Base-by-base conservation (phyloP, 2,329 filamentous ascomycete genomes). In the Curvularia hawaiiensis region DNA sequence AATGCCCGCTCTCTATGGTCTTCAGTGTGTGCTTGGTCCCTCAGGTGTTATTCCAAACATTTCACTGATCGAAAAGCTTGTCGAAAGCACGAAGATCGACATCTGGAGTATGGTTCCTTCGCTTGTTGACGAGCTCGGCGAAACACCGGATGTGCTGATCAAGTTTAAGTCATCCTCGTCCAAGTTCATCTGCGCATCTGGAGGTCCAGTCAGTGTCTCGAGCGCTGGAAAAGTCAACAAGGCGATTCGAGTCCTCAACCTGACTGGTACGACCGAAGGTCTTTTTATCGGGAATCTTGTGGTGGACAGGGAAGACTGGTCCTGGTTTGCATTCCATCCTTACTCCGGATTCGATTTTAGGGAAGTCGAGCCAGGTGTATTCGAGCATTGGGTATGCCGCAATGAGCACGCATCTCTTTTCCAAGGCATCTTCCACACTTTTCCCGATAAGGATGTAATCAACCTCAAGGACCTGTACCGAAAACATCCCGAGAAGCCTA, bases 11-110 rank as follows among this genome's bases (percentile, higher is more conserved):
- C 64, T 79, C 1, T 78, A 75, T 18, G 59, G 65, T 7, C 55
- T 79, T 0, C 74, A 70, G 5, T 77, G 76, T 49, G 52, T 79
- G 9, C 50, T 79, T 24, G 78, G 77, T 0, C 78, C 78, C 1
- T 40, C 60, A 2, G 67, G 65, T 1, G 67, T 78, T 1, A 54
- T 79, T 0, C 75, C 77, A 1, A 78, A 78, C 44, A 65, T 79
- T 1, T 63, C 69, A 1, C 60, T 79, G 0, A 55, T 79, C 0
- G 73, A 76, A 18, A 59, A 53, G 2, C 67, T 79, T 0, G 69
- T 71, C 1, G 72, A 77, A 0, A 58, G 70, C 31, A 67, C 64
- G 0, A 72, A 73, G 10, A 75, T 80, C 18, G 56, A 65, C 54
- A 65, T 64, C 6, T 68, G 65, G 51, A 60, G 62, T 35, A 60